These are phyloP conservation scores for Lactarius sp. DNA, from an alignment of 768 basidiomycete species.

Conservation along the genomic window DNA sequence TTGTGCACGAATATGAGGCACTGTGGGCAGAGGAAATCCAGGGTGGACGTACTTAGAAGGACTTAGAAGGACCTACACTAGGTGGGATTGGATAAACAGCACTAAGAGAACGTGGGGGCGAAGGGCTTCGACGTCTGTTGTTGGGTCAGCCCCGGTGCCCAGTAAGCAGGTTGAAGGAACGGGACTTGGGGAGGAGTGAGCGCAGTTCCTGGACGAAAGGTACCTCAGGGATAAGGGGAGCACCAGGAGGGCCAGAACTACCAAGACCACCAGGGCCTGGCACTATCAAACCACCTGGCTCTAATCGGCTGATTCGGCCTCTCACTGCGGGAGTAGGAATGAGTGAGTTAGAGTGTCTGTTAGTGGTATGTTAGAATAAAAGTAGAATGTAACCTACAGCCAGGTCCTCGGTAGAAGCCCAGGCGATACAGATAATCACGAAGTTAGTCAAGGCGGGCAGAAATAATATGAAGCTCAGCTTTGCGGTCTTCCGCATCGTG, in stretches of 20 bases:
- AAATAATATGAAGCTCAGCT: slow-evolving; percentile 60
- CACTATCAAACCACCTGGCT: too few relatives aligned
- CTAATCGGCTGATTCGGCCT: too few relatives aligned
- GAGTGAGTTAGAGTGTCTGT: neutral
- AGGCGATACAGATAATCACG: too few relatives aligned
- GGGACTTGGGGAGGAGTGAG: neutral
- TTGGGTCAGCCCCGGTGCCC: too few relatives aligned
- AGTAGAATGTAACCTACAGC: too few relatives aligned
- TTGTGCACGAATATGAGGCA: slow-evolving; percentile 13
- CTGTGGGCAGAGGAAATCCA: neutral
- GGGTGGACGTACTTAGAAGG: slow-evolving; percentile 3
- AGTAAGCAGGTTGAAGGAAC: too few relatives aligned
- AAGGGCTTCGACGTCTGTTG: neutral
- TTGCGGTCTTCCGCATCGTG: slow-evolving; percentile 77
- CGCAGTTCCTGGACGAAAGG: neutral
- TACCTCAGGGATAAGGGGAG: too few relatives aligned
- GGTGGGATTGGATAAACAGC: neutral
- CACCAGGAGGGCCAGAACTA: too few relatives aligned
- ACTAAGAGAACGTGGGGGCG: neutral
- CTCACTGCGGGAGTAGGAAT: slow-evolving; percentile 1
- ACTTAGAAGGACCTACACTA: slow-evolving; percentile 1
- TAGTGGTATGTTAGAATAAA: slow-evolving; percentile 25
- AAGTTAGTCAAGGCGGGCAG: slow-evolving; percentile 54
- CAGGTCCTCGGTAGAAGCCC: too few relatives aligned
- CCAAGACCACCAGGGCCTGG: too few relatives aligned